Evolutionary conservation across 2,329 filamentous ascomycete genomes (phyloP).

Genomic region (Penicillium sp.): DNA sequence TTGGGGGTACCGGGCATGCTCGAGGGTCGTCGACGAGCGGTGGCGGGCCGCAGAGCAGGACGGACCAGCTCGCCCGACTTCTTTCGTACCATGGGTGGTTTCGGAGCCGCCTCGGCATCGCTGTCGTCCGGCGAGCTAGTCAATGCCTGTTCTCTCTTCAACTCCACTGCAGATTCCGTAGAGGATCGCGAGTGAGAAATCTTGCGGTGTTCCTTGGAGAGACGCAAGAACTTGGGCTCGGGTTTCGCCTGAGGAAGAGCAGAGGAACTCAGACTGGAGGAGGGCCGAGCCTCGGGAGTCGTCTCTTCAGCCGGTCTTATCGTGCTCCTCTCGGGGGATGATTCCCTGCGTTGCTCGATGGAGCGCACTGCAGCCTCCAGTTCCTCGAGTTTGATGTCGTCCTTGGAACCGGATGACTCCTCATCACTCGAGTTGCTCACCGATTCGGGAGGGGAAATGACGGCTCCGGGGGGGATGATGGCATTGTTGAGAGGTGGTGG

Average conservation of each 20-base stretch:
- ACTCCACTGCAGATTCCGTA: constrained; percentile 50
- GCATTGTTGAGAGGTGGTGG: constrained; percentile 73
- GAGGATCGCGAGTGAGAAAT: constrained; percentile 57
- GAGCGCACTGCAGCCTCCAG: constrained; percentile 77
- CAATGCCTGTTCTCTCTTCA: constrained; percentile 38
- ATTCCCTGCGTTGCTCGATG: constrained; percentile 50
- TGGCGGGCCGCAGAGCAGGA: constrained; percentile 75
- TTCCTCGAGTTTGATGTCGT: constrained; percentile 52
- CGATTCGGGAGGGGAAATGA: constrained; percentile 89
- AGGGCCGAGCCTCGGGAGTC: constrained; percentile 8
- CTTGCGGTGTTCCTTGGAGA: constrained; percentile 53
- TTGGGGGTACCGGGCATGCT: constrained; percentile 98
- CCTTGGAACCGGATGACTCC: constrained; percentile 42
- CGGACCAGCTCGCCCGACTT: constrained; percentile 96
- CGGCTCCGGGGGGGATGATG: constrained; percentile 72
- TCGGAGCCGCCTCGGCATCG: constrained; percentile 58
- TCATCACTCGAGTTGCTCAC: constrained; percentile 76
- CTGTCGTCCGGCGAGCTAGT: constrained; percentile 42
- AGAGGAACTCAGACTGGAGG: constrained; percentile 23
- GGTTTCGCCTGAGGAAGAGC: constrained; percentile 14
- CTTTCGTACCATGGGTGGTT: constrained; percentile 92
- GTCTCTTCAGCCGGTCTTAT: constrained; percentile 12
- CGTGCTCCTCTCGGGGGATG: constrained; percentile 30
- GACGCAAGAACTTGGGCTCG: constrained; percentile 30
- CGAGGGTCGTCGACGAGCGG: constrained; percentile 69